A percentile compares a stretch with the other conserved stretches of the same genome.
phyloP scores from a whole-genome alignment of 352 stramenopile genomes.

The Phytophthora syringae region DNA sequence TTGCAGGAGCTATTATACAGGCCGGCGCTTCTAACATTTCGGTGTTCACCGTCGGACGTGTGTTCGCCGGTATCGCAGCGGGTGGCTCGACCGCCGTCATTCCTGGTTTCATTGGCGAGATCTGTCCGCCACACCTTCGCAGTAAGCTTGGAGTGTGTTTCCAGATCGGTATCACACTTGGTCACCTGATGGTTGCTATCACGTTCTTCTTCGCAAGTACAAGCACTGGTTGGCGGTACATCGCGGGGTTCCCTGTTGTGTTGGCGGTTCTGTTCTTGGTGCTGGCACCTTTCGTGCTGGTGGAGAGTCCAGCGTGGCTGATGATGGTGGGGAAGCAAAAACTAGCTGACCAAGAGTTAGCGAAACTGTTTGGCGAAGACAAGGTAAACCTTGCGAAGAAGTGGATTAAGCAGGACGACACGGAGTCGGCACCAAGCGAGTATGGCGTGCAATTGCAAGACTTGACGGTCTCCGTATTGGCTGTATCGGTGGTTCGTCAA shows the following conservation, averaged over 20 bases:
- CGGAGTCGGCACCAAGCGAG: slow-evolving; percentile 18
- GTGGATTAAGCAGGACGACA: slow-evolving; percentile 30
- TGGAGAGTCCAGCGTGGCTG: slow-evolving; percentile 55
- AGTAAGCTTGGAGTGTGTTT: slow-evolving; percentile 39
- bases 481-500: slow-evolving; percentile 24
- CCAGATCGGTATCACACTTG: slow-evolving; percentile 53
- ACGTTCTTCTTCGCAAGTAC: slow-evolving; percentile 61
- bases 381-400: slow-evolving; percentile 29
- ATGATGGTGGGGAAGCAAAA: slow-evolving; percentile 24
- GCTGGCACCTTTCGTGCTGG: slow-evolving; percentile 34
- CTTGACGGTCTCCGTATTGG: slow-evolving; percentile 24
- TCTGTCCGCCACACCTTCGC: slow-evolving; percentile 45
- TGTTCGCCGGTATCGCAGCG: slow-evolving; percentile 51
- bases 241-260: slow-evolving; percentile 46
- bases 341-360: slow-evolving; percentile 33
- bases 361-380: slow-evolving; percentile 35
- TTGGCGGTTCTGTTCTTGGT: slow-evolving; percentile 34
- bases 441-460: slow-evolving; percentile 20
- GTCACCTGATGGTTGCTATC: slow-evolving; percentile 45
- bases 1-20: slow-evolving; percentile 41
- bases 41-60: slow-evolving; percentile 44
- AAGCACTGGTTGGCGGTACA: slow-evolving; percentile 56
- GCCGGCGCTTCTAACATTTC: slow-evolving; percentile 23
- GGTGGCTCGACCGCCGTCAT: slow-evolving; percentile 42
- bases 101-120: slow-evolving; percentile 48